phyloP scores from a whole-genome alignment of 805 yeast species.

The Zygosaccharomyces siamensis region DNA sequence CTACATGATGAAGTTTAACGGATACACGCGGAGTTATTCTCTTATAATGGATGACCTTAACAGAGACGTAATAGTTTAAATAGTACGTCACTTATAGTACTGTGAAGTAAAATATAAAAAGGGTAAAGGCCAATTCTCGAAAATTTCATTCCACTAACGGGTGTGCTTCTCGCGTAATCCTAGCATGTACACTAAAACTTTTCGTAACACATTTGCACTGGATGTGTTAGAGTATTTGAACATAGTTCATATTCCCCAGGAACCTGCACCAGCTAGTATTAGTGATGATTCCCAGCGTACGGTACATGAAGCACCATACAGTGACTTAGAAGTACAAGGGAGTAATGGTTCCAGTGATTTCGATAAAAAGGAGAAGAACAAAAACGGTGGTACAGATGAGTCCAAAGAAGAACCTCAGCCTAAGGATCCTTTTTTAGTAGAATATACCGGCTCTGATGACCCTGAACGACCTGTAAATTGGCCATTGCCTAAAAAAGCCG shows the following conservation, averaged over 20 bases:
- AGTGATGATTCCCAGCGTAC: background rate
- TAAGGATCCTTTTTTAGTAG: slow-evolving; percentile 32
- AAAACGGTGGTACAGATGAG: background rate
- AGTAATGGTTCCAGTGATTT: background rate
- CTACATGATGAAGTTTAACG: too few species aligned
- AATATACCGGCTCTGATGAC: slow-evolving; percentile 39
- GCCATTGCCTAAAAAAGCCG: slow-evolving; percentile 40
- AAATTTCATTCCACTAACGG: too few species aligned
- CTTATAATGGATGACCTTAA: too few species aligned
- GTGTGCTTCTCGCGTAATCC: background rate
- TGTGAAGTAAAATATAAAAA: too few species aligned
- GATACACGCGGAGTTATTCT: too few species aligned
- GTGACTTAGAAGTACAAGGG: background rate
- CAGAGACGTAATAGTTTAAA: too few species aligned
- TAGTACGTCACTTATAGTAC: too few species aligned
- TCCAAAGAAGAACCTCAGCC: slow-evolving; percentile 9
- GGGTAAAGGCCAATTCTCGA: too few species aligned
- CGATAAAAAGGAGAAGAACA: background rate
- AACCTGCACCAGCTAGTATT: background rate
- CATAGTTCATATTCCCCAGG: slow-evolving; percentile 11
- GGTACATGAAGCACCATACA: background rate
- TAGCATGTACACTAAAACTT: slow-evolving; percentile 12
- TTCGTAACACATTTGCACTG: slow-evolving; percentile 23
- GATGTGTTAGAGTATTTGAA: slow-evolving; percentile 24
- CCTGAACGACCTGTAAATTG: slow-evolving; percentile 56